Percentiles rank a stretch among this genome's conserved stretches.
Evolutionary conservation across 2,329 filamentous ascomycete species (phyloP).

Genomic region (Pyrenophora tritici-repentis): DNA sequence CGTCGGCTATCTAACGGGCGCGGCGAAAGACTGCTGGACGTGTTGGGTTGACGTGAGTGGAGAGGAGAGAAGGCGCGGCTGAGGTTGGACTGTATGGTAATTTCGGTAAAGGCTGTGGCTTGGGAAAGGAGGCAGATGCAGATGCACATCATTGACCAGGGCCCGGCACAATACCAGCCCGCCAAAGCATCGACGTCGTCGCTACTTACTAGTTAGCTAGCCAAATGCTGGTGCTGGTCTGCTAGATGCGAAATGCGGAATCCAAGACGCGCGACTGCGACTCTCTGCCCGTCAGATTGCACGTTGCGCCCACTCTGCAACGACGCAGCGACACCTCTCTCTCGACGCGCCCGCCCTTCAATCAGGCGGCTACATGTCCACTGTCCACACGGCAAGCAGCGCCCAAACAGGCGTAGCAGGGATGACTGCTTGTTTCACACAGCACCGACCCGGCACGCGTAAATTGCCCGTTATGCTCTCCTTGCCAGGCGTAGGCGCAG

Average conservation of each 20-base stretch:
- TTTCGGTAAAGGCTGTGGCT: constrained; percentile 21
- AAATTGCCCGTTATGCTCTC: constrained; percentile 38
- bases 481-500: neutral
- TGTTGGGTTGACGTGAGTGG: constrained; percentile 34
- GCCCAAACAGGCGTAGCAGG: constrained; percentile 6
- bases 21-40: constrained; percentile 22
- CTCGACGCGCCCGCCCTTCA: neutral
- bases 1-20: constrained; percentile 19
- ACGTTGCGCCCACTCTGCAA: constrained; percentile 11
- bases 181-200: constrained; percentile 11
- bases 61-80: constrained; percentile 39
- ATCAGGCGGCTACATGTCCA: neutral
- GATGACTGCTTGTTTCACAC: constrained; percentile 31
- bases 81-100: constrained; percentile 21
- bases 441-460: constrained; percentile 27
- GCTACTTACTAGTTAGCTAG: neutral
- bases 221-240: neutral
- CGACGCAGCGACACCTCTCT: neutral
- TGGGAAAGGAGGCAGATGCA: constrained; percentile 19
- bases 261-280: neutral
- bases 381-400: neutral
- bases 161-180: constrained; percentile 20
- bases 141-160: constrained; percentile 24
- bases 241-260: neutral
- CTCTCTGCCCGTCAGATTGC: constrained; percentile 11